A percentile compares a stretch with the other conserved stretches of the same genome.
phyloP scores from a whole-genome alignment of 2,329 filamentous ascomycete genomes.

The Zasmidium angulare region DNA sequence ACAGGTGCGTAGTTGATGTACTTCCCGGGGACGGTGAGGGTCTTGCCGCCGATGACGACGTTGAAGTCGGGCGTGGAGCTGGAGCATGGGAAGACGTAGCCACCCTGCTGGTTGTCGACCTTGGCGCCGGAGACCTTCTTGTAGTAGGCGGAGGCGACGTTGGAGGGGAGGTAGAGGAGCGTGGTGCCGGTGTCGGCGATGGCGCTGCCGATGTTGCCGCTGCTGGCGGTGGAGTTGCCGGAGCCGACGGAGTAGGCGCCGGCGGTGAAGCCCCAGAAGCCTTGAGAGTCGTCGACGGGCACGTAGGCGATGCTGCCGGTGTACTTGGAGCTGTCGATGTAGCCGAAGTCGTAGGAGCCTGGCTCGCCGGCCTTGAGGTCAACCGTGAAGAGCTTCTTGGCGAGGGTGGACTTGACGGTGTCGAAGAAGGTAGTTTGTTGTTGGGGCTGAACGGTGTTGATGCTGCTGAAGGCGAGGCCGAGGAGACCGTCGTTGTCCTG shows the following conservation, averaged over 20 bases:
- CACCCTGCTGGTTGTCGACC: slow-evolving; percentile 50
- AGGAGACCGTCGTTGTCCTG: slow-evolving; percentile 59
- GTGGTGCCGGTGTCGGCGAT: slow-evolving; percentile 73
- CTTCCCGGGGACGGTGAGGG: slow-evolving; percentile 53
- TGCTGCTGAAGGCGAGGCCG: slow-evolving; percentile 58
- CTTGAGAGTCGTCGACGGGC: slow-evolving; percentile 56
- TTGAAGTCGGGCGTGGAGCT: slow-evolving; percentile 54
- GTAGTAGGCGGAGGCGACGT: slow-evolving; percentile 61
- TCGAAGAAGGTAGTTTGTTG: slow-evolving; percentile 61
- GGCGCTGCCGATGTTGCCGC: slow-evolving; percentile 49
- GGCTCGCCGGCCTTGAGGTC: slow-evolving; percentile 54
- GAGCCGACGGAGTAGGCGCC: slow-evolving; percentile 55
- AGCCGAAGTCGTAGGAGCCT: slow-evolving; percentile 59
- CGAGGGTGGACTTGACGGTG: slow-evolving; percentile 54
- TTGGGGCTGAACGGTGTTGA: slow-evolving; percentile 57
- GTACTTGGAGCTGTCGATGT: slow-evolving; percentile 58
- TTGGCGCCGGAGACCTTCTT: slow-evolving; percentile 53
- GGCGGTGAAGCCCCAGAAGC: slow-evolving; percentile 64
- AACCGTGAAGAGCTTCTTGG: slow-evolving; percentile 58
- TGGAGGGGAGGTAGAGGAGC: slow-evolving; percentile 59
- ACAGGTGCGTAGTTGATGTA: slow-evolving; percentile 57
- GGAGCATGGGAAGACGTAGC: slow-evolving; percentile 56
- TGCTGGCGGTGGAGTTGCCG: slow-evolving; percentile 36
- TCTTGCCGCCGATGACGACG: slow-evolving; percentile 51
- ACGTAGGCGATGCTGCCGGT: slow-evolving; percentile 58